Evolutionary conservation across 2,329 filamentous ascomycete genomes (phyloP).

Genomic region (Phyllosticta citrichinensis): DNA sequence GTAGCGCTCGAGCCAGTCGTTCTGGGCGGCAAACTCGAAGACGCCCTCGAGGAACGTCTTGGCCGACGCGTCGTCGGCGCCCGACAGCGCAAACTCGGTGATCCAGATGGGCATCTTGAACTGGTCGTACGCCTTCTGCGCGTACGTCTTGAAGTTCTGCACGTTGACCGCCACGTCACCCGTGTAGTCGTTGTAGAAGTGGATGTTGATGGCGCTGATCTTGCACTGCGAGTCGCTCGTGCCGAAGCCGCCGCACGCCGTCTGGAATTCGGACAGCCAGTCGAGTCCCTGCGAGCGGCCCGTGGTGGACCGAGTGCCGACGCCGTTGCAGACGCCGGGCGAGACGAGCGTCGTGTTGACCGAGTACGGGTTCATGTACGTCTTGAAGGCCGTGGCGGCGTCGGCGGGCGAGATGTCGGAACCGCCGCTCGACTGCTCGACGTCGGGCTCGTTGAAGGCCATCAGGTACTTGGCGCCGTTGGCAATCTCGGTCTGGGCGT

Average conservation of each 20-base stretch:
- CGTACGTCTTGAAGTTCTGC: conserved; percentile 45
- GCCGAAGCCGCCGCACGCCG: conserved; percentile 42
- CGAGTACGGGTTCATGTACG: conserved; percentile 47
- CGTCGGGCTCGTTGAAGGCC: conserved; percentile 65
- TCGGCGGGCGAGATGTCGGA: conserved; percentile 44
- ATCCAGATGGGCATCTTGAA: conserved; percentile 44
- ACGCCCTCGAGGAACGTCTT: conserved; percentile 41
- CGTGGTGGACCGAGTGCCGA: conserved; percentile 14
- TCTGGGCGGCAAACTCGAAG: conserved; percentile 33
- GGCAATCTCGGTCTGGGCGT: conserved; percentile 43
- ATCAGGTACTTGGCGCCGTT: conserved; percentile 49
- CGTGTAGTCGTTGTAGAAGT: conserved; percentile 48
- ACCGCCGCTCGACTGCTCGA: conserved; percentile 45
- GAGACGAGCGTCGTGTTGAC: conserved; percentile 46
- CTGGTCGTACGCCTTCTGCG: conserved; percentile 33
- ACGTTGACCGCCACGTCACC: conserved; percentile 28
- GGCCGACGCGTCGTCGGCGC: conserved; percentile 31
- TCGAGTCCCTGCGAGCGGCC: conserved; percentile 37
- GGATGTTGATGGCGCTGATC: conserved; percentile 51
- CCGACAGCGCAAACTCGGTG: conserved; percentile 52
- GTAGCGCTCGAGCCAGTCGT: conserved; percentile 33
- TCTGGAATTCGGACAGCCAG: conserved; percentile 47
- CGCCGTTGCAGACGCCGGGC: conserved; percentile 54
- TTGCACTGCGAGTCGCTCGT: conserved; percentile 33
- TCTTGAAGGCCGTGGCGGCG: conserved; percentile 45